Evolutionary conservation across 2,329 filamentous ascomycete species (phyloP).

Genomic region (Apiospora sp.): DNA sequence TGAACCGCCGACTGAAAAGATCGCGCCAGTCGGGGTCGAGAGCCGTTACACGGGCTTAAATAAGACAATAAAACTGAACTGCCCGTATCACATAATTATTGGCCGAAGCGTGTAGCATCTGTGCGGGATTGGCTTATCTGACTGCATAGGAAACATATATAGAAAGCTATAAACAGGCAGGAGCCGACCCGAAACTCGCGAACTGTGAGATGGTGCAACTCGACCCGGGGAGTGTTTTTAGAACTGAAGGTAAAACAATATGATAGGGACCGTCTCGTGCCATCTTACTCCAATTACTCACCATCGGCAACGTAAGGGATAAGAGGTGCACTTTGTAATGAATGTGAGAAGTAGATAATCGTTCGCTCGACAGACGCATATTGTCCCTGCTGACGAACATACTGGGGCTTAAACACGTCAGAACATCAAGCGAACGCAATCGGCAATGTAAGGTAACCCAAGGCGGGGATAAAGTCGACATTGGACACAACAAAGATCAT

Average conservation of each 20-base stretch:
- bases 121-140: neutral
- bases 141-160: neutral
- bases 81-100: neutral
- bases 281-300: neutral
- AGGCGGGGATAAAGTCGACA: neutral
- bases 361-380: neutral
- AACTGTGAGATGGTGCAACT: neutral
- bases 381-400: neutral
- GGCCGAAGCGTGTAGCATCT: neutral
- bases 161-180: neutral
- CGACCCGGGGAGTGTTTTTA: neutral
- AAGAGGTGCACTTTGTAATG: neutral
- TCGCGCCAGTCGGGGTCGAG: neutral
- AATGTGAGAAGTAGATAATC: neutral
- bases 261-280: neutral
- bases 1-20: neutral
- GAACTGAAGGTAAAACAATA: neutral
- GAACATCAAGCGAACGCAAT: neutral
- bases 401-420: neutral
- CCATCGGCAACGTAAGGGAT: neutral
- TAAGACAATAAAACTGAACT: constrained; percentile 9
- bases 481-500: neutral
- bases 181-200: neutral
- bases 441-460: neutral
- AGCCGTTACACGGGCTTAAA: constrained; percentile 5